A percentile compares a stretch with the other conserved stretches of the same genome.
phyloP scores from a whole-genome alignment of 1,284 basidiomycete species.

The Acaromyces ingoldii region DNA sequence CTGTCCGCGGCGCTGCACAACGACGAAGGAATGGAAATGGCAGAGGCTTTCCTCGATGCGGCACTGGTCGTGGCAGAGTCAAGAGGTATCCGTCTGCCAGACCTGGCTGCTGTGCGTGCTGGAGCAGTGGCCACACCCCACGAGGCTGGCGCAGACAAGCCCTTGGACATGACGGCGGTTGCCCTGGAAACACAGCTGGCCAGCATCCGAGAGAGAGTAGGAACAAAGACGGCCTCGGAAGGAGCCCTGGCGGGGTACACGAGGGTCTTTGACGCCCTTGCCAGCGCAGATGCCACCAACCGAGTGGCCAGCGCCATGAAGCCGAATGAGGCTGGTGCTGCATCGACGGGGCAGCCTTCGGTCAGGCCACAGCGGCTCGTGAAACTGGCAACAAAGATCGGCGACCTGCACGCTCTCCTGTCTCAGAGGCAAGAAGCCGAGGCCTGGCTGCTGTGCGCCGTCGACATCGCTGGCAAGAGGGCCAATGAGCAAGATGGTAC shows the following conservation, averaged over 20 bases:
- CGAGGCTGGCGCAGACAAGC: neutral
- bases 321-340: constrained; percentile 1
- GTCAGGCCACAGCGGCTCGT: constrained; percentile 16
- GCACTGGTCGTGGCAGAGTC: constrained; percentile 26
- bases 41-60: constrained; percentile 30
- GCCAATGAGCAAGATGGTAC: constrained; percentile 1
- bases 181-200: constrained; percentile 18
- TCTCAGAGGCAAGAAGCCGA: constrained; percentile 19
- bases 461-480: constrained; percentile 22
- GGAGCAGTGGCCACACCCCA: neutral
- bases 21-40: constrained; percentile 30
- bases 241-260: constrained; percentile 16
- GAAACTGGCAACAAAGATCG: constrained; percentile 36
- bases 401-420: constrained; percentile 21
- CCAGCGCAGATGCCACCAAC: neutral
- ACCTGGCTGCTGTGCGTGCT: constrained; percentile 18
- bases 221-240: constrained; percentile 3
- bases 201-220: constrained; percentile 17
- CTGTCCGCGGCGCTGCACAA: constrained; percentile 1
- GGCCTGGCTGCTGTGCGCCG: constrained; percentile 24
- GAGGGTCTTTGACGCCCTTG: constrained; percentile 20
- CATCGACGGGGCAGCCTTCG: constrained; percentile 3
- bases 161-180: constrained; percentile 18
- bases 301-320: neutral
- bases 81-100: constrained; percentile 32